Conservation (phyloP, 257 asterid genomes). For the Nicotiana noctiflora region DNA sequence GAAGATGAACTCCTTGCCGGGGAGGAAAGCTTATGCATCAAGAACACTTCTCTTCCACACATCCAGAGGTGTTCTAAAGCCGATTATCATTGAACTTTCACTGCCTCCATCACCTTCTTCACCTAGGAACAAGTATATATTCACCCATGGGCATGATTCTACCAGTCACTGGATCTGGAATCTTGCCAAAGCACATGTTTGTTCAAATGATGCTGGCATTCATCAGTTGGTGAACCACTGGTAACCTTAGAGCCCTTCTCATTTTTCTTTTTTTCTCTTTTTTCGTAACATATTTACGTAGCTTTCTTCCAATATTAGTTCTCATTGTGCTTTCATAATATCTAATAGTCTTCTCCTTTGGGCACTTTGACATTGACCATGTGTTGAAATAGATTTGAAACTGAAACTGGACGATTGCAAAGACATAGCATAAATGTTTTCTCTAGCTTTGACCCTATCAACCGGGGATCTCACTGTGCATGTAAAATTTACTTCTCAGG, state of each 20-base stretch:
- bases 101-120: constrained; percentile 60
- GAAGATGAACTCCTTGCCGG: constrained; percentile 70
- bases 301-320: neutral
- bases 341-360: neutral
- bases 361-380: neutral
- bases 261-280: constrained; percentile 6
- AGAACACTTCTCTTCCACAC: constrained; percentile 52
- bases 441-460: constrained; percentile 19
- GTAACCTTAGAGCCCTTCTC: constrained; percentile 25
- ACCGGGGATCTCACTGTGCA: neutral
- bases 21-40: constrained; percentile 81
- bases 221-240: constrained; percentile 94
- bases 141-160: constrained; percentile 63
- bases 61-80: constrained; percentile 40
- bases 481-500: constrained; percentile 39
- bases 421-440: neutral
- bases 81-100: constrained; percentile 56
- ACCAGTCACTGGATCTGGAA: constrained; percentile 76
- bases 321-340: neutral
- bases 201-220: constrained; percentile 82
- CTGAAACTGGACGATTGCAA: neutral
- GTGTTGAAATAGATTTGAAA: neutral
- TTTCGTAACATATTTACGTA: neutral
- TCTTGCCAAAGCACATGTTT: constrained; percentile 87
- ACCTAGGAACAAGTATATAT: constrained; percentile 45